phyloP scores from a whole-genome alignment of 2,329 filamentous ascomycete genomes.

The Aureobasidium subglaciale region DNA sequence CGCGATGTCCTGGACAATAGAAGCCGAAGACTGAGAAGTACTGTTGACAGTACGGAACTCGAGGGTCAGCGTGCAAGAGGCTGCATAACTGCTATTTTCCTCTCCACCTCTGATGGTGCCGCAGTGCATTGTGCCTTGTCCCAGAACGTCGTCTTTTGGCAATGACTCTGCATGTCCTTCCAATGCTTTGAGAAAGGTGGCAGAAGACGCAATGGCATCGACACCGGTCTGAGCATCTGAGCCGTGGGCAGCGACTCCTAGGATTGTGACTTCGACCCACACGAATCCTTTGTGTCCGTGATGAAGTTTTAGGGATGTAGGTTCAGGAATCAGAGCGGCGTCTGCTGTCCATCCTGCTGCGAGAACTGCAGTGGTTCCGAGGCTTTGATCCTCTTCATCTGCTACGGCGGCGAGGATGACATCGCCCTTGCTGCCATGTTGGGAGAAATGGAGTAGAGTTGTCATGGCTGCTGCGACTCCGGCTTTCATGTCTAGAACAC shows the following conservation, averaged over 20 bases:
- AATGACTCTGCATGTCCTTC: background rate
- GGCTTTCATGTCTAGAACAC: conserved; percentile 10
- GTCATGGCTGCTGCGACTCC: conserved; percentile 6
- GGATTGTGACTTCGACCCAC: background rate
- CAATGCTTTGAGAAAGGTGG: background rate
- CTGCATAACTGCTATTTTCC: conserved; percentile 3
- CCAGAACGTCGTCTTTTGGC: background rate
- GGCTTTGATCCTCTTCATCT: background rate
- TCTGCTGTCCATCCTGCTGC: conserved; percentile 10
- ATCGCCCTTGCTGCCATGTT: background rate
- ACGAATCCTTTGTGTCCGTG: conserved; percentile 12
- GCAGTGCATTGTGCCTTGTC: conserved; percentile 2
- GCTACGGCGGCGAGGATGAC: background rate
- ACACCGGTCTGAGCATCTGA: background rate
- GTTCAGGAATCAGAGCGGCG: background rate
- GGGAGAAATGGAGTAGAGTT: background rate
- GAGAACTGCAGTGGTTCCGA: background rate
- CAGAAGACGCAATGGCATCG: background rate
- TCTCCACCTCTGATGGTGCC: conserved; percentile 3
- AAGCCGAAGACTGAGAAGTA: background rate
- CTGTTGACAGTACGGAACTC: background rate
- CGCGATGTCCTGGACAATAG: background rate
- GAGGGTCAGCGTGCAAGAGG: background rate
- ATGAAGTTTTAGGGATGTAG: background rate
- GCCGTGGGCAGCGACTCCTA: background rate